phyloP scores from a whole-genome alignment of 768 basidiomycete species.

The Pleurotus platypus region DNA sequence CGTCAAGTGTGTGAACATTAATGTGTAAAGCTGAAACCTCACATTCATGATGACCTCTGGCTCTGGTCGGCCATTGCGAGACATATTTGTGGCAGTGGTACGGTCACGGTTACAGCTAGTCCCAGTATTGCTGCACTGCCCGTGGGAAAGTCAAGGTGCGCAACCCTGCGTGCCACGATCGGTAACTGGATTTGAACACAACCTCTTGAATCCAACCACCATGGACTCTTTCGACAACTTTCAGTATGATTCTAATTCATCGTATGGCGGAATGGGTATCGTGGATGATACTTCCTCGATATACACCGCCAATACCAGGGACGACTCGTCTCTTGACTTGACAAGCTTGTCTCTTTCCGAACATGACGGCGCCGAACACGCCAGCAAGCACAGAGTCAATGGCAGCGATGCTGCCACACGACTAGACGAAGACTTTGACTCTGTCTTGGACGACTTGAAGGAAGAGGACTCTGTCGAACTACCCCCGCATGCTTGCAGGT shows the following conservation, averaged over 20 bases:
- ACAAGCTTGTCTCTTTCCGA: constrained; percentile 67
- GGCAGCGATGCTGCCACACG: constrained; percentile 18
- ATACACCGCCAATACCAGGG: constrained; percentile 69
- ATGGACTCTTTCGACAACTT: constrained; percentile 88
- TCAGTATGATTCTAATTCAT: constrained; percentile 80
- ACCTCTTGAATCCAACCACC: constrained; percentile 14
- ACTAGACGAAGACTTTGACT: constrained; percentile 86
- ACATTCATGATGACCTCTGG: constrained; percentile 68
- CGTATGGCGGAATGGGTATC: constrained; percentile 68
- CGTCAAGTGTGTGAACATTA: background rate
- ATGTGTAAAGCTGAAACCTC: constrained; percentile 15
- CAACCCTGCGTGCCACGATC: constrained; percentile 3
- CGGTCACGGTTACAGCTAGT: no score
- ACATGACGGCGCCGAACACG: constrained; percentile 41
- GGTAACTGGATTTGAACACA: background rate
- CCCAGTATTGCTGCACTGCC: no score
- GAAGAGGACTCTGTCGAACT: constrained; percentile 76
- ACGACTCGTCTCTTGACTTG: constrained; percentile 62
- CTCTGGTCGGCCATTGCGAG: constrained; percentile 54
- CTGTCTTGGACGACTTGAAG: constrained; percentile 85
- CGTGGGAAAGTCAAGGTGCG: background rate
- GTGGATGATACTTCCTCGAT: constrained; percentile 81
- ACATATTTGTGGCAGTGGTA: constrained; percentile 18
- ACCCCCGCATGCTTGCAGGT: constrained; percentile 96
- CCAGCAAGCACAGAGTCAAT: constrained; percentile 25